Conservation (phyloP, 805 yeast genomes). For the Saccharomycopsis schoenii region DNA sequence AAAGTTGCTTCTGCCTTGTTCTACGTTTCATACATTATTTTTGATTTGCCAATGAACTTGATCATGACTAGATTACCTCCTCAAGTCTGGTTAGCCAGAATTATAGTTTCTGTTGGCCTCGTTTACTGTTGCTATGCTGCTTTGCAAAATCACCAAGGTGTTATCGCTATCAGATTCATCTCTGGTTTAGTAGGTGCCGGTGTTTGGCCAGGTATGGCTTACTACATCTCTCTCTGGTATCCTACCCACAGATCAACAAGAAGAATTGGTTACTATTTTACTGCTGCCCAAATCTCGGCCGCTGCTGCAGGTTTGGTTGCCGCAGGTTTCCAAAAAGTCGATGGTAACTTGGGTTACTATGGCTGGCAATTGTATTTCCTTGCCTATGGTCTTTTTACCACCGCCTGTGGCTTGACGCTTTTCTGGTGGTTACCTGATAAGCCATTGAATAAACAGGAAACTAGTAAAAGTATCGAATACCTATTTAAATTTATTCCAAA, state of each 20-base stretch:
- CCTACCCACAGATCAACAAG: slow-evolving; percentile 68
- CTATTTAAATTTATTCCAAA: slow-evolving; percentile 18
- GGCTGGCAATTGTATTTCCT: slow-evolving; percentile 88
- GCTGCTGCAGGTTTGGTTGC: slow-evolving; percentile 81
- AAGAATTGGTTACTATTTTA: slow-evolving; percentile 80
- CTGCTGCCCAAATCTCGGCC: slow-evolving; percentile 87
- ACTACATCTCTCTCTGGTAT: slow-evolving; percentile 76
- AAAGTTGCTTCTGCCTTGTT: slow-evolving; percentile 73
- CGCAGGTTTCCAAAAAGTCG: slow-evolving; percentile 84
- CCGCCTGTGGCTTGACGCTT: slow-evolving; percentile 50
- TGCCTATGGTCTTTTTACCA: slow-evolving; percentile 63
- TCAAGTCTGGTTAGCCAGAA: slow-evolving; percentile 76
- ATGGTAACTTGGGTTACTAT: slow-evolving; percentile 53
- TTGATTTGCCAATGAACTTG: slow-evolving; percentile 83
- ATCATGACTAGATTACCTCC: slow-evolving; percentile 78
- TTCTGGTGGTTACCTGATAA: slow-evolving; percentile 85
- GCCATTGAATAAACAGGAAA: slow-evolving; percentile 30
- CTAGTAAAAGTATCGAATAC: slow-evolving; percentile 9
- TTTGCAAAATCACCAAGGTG: slow-evolving; percentile 43
- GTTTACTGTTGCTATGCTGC: slow-evolving; percentile 69
- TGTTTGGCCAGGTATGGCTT: slow-evolving; percentile 85
- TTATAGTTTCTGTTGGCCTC: slow-evolving; percentile 65
- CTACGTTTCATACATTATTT: slow-evolving; percentile 74
- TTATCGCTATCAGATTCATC: slow-evolving; percentile 62
- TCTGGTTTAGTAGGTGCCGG: slow-evolving; percentile 78